Evolutionary conservation across 257 asterid species (phyloP), one percentile per base, ranked within the genome.

Genomic region (Leonotis leonurus): DNA sequence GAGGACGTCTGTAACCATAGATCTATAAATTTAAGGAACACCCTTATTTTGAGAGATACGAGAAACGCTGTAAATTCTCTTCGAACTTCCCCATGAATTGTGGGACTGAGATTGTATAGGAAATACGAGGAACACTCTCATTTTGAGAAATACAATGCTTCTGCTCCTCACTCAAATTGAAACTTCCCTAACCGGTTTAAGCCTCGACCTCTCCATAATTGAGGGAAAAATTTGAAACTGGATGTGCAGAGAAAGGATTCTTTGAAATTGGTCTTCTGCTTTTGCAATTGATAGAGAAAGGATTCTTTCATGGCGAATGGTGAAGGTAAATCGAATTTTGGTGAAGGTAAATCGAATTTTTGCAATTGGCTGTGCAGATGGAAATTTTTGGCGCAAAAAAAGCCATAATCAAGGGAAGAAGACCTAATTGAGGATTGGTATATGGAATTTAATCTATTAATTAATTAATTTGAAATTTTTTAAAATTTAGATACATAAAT

Each of bases 121-220:
- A 52, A 87, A 89, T 73, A 13, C 36, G 55, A 26, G 81, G 44
- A 32, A 89, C 71, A 56, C 77, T 73, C 22, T 86, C 83, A 27
- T 70, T 83, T 73, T 73, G 79, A 36, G 88, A 60, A 5, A 86
- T 68, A 16, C 81, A 77, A 56, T 32, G 68, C 68, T 78, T 81
- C 77, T 88, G 89, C 51, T 80, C 86, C 63, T 84, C 83, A 17
- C 73, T 69, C 40, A 79, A 70, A 71, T 72, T 70, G 36, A 81
- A 60, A 14, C 60, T 78, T 48, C 57, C 65, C 59, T 67, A 46
- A 73, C 83, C 86, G 96, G 68, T 66, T 74, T 77, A 63, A 43
- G 70, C 75, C 59, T 83, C 3, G 70, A 56, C 16, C 49, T 68
- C 55, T 68, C 75, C 54, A 55, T n/a, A n/a, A n/a, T n/a, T n/a